Percentiles rank a stretch among this genome's conserved stretches.
Conservation (phyloP, 2,329 filamentous ascomycete genomes). For the Ceratocystiopsis sp. region DNA sequence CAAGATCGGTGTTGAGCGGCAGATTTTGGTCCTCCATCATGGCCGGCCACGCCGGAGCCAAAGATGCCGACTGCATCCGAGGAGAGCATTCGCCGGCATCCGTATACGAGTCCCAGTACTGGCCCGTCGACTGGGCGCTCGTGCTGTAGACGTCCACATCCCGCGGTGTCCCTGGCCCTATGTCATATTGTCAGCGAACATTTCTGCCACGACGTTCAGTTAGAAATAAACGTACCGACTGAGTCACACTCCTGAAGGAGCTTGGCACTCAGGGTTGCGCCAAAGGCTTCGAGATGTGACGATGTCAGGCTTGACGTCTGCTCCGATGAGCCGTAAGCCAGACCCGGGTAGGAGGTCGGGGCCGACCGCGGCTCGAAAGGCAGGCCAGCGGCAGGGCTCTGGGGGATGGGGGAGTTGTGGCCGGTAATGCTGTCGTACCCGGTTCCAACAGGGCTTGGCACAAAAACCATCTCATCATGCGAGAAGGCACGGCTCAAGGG, state of each 20-base stretch:
- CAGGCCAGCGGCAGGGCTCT: conserved; percentile 37
- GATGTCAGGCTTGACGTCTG: conserved; percentile 38
- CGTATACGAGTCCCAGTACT: conserved; percentile 29
- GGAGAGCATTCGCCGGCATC: conserved; percentile 30
- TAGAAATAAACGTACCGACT: conserved; percentile 31
- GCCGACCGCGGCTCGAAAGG: conserved; percentile 38
- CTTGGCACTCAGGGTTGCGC: conserved; percentile 35
- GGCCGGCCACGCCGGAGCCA: conserved; percentile 21
- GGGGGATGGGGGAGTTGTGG: conserved; percentile 35
- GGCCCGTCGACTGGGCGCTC: conserved; percentile 29
- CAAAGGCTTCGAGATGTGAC: conserved; percentile 41
- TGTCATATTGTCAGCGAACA: background rate
- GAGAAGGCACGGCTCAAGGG: conserved; percentile 35
- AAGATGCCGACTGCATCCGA: conserved; percentile 20
- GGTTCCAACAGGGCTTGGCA: conserved; percentile 37
- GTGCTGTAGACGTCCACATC: conserved; percentile 35
- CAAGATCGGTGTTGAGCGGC: conserved; percentile 43
- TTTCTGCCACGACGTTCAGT: background rate
- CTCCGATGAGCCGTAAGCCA: conserved; percentile 43
- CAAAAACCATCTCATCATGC: conserved; percentile 37
- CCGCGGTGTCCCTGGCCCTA: conserved; percentile 16
- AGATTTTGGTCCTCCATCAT: conserved; percentile 23
- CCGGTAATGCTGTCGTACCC: conserved; percentile 36
- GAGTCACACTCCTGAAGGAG: conserved; percentile 37
- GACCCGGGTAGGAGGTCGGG: conserved; percentile 42